These are phyloP conservation scores for Candida tunisiensis DNA, from an alignment of 1,139 yeast species.

Conservation along the genomic window DNA sequence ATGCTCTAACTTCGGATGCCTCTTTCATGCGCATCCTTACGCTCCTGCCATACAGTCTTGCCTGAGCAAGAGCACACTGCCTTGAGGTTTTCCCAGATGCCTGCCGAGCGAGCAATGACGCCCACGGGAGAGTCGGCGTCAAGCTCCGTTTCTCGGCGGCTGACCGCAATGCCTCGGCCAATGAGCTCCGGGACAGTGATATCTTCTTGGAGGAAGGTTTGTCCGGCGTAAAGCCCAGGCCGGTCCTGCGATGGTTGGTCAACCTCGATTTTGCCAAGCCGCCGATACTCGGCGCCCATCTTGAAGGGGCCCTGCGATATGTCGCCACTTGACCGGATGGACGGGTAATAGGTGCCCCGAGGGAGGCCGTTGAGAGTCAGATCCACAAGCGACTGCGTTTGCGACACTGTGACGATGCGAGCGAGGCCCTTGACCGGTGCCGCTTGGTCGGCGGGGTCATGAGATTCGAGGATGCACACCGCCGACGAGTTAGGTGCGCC, in stretches of 20 bases:
- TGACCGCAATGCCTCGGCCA: constrained; percentile 65
- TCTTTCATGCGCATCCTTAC: constrained; percentile 48
- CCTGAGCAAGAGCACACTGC: constrained; percentile 92
- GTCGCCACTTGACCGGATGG: constrained; percentile 57
- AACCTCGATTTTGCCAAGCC: constrained; percentile 22
- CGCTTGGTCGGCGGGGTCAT: constrained; percentile 28
- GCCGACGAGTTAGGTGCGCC: constrained; percentile 84
- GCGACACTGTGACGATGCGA: constrained; percentile 56
- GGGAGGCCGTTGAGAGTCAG: constrained; percentile 57
- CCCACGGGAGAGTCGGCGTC: constrained; percentile 45
- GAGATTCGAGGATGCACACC: constrained; percentile 73
- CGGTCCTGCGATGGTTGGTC: constrained; percentile 17
- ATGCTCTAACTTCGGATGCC: constrained; percentile 34
- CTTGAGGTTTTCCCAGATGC: constrained; percentile 92
- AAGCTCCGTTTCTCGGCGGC: constrained; percentile 18
- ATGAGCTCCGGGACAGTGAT: constrained; percentile 46
- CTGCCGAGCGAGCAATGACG: constrained; percentile 91
- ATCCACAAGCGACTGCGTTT: constrained; percentile 41
- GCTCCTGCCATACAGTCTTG: constrained; percentile 90
- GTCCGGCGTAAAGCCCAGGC: constrained; percentile 27
- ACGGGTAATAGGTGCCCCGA: constrained; percentile 51
- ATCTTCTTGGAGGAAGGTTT: constrained; percentile 34
- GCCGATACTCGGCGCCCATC: constrained; percentile 42
- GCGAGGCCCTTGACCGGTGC: constrained; percentile 78
- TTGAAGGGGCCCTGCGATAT: constrained; percentile 55